Evolutionary conservation across 768 basidiomycete genomes (phyloP).

Genomic region (Tricholoma matsutake): DNA sequence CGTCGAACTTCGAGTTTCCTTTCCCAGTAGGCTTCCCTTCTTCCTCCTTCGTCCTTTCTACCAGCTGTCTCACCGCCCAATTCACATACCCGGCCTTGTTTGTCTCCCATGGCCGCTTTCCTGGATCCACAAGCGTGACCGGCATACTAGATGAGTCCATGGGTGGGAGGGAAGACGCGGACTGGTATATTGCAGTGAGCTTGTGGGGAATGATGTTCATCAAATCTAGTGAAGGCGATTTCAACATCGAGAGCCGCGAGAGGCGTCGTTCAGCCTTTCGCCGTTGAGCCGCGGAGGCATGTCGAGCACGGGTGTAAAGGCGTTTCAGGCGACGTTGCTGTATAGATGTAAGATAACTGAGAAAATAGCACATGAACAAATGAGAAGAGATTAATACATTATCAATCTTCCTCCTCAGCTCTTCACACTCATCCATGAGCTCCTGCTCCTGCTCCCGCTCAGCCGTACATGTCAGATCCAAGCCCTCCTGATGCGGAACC

Average conservation of each 20-base stretch:
- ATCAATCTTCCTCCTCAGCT: conserved; percentile 62
- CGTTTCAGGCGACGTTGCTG: conserved; percentile 70
- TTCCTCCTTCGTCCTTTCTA: conserved; percentile 29
- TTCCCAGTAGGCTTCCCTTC: conserved; percentile 11
- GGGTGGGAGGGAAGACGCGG: conserved; percentile 47
- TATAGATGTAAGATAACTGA: neutral
- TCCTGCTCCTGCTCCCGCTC: conserved; percentile 57
- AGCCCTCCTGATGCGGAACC: conserved; percentile 69
- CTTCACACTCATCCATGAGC: conserved; percentile 65
- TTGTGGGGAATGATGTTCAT: conserved; percentile 39
- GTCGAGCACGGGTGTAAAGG: conserved; percentile 51
- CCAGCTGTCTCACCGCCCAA: conserved; percentile 66
- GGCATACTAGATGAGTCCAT: conserved; percentile 37
- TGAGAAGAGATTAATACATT: conserved; percentile 40
- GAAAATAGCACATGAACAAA: neutral
- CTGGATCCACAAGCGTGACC: conserved; percentile 44
- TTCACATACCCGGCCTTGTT: conserved; percentile 70
- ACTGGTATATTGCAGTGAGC: conserved; percentile 42
- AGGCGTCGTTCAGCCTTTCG: conserved; percentile 43
- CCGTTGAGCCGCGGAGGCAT: conserved; percentile 42
- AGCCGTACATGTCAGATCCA: conserved; percentile 61
- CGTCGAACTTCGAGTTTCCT: conserved; percentile 21
- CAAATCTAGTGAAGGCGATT: conserved; percentile 34
- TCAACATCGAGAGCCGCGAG: conserved; percentile 42
- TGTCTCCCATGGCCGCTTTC: conserved; percentile 77